Percentiles rank a stretch among this genome's conserved stretches.
Evolutionary conservation across 2,329 filamentous ascomycete species (phyloP).

Genomic region (Sporothrix brasiliensis): DNA sequence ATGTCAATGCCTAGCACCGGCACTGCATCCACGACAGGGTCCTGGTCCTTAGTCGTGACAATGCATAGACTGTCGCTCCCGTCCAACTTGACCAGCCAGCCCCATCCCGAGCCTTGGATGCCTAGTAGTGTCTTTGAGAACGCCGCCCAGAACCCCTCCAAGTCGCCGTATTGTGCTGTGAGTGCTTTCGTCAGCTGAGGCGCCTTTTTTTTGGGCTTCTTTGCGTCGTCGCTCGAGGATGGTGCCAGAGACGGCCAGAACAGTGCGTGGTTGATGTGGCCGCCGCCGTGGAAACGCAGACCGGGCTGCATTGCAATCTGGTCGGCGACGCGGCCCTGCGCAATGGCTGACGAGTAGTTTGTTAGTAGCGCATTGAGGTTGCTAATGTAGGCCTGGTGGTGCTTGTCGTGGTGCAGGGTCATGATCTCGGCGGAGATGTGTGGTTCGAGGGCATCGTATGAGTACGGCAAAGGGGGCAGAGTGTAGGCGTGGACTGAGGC

Average conservation of each 20-base stretch:
- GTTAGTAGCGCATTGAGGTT: slow-evolving; percentile 79
- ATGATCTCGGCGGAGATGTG: slow-evolving; percentile 85
- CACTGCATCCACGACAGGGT: slow-evolving; percentile 66
- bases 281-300: slow-evolving; percentile 69
- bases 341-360: slow-evolving; percentile 63
- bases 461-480: slow-evolving; percentile 42
- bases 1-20: slow-evolving; percentile 80
- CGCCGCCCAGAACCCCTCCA: slow-evolving; percentile 67
- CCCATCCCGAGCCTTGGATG: slow-evolving; percentile 85
- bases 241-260: slow-evolving; percentile 74
- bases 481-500: slow-evolving; percentile 33
- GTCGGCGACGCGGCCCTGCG: slow-evolving; percentile 57
- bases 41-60: slow-evolving; percentile 81
- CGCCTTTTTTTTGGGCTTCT: slow-evolving; percentile 52
- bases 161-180: slow-evolving; percentile 64
- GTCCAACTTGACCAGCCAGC: slow-evolving; percentile 69
- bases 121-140: slow-evolving; percentile 68
- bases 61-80: slow-evolving; percentile 65
- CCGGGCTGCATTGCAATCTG: slow-evolving; percentile 64
- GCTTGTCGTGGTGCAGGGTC: slow-evolving; percentile 92
- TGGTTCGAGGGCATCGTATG: slow-evolving; percentile 59
- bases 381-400: slow-evolving; percentile 92
- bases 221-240: slow-evolving; percentile 58
- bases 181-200: slow-evolving; percentile 60
- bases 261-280: slow-evolving; percentile 67